Evolutionary conservation across 2,329 filamentous ascomycete genomes (phyloP).

Genomic region (Diaporthe ampelina): DNA sequence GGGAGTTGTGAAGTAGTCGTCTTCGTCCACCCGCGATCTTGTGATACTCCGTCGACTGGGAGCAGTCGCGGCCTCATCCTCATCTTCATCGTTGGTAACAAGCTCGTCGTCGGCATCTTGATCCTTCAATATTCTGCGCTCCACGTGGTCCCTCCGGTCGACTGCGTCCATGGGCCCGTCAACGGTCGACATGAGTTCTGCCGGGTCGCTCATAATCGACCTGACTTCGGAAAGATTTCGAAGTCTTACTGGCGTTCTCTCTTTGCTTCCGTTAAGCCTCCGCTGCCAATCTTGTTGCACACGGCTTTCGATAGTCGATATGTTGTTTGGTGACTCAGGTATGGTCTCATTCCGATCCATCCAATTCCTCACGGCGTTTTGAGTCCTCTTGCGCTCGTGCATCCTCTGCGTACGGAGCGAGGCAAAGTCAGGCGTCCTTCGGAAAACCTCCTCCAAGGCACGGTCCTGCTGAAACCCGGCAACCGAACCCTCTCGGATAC

Average conservation of each 20-base stretch:
- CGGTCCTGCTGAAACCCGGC: constrained; percentile 91
- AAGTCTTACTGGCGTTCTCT: constrained; percentile 59
- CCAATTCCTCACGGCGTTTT: constrained; percentile 89
- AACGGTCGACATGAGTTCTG: constrained; percentile 69
- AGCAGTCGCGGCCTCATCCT: constrained; percentile 58
- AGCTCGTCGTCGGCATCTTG: constrained; percentile 92
- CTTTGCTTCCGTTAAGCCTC: constrained; percentile 66
- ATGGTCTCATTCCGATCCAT: constrained; percentile 80
- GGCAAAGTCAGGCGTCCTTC: constrained; percentile 76
- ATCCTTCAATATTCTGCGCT: constrained; percentile 68
- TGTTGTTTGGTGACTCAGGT: constrained; percentile 61
- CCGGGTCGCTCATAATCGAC: constrained; percentile 74
- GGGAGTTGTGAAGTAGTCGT: constrained; percentile 70
- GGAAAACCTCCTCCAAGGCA: constrained; percentile 92
- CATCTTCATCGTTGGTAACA: constrained; percentile 83
- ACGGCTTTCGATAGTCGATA: constrained; percentile 63
- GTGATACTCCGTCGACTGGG: constrained; percentile 43
- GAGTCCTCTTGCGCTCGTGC: constrained; percentile 78
- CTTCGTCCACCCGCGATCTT: constrained; percentile 44
- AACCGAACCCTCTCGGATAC: constrained; percentile 87
- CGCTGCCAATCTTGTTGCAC: constrained; percentile 62
- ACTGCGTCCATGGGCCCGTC: constrained; percentile 46
- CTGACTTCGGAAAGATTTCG: constrained; percentile 68
- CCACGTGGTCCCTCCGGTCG: constrained; percentile 38
- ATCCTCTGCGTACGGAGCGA: constrained; percentile 71